A percentile compares a stretch with the other conserved stretches of the same genome.
phyloP scores from a whole-genome alignment of 1,284 basidiomycete species.

The Testicularia cyperi region DNA sequence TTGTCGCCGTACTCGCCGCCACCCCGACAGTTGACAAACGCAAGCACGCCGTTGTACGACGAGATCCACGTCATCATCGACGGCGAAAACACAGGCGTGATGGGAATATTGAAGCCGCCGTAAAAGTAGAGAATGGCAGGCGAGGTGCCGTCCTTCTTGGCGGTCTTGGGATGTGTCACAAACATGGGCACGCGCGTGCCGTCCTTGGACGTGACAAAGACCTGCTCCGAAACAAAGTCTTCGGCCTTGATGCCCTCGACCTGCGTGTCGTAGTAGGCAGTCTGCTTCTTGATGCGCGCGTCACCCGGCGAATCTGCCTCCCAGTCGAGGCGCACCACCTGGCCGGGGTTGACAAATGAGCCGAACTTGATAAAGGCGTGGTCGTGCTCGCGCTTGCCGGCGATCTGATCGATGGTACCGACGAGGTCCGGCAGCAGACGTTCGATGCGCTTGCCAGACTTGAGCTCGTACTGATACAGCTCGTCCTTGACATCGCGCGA shows the following conservation, averaged over 20 bases:
- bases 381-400: conserved; percentile 66
- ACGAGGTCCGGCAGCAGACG: conserved; percentile 71
- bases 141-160: conserved; percentile 73
- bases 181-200: conserved; percentile 84
- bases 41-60: conserved; percentile 73
- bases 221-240: conserved; percentile 74
- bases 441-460: conserved; percentile 66
- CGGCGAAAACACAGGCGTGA: conserved; percentile 73
- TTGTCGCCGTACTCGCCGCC: conserved; percentile 81
- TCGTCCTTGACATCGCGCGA: conserved; percentile 81
- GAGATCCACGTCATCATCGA: conserved; percentile 75
- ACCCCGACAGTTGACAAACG: conserved; percentile 68
- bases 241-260: conserved; percentile 71
- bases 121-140: conserved; percentile 77
- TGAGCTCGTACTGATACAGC: conserved; percentile 72
- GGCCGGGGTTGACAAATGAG: conserved; percentile 75
- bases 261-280: conserved; percentile 67
- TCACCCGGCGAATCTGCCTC: conserved; percentile 45
- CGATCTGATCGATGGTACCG: conserved; percentile 68
- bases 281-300: conserved; percentile 42
- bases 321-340: conserved; percentile 62
- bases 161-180: conserved; percentile 74
- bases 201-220: conserved; percentile 69
- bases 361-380: conserved; percentile 72
- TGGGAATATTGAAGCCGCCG: conserved; percentile 66